A percentile compares a stretch with the other conserved stretches of the same genome.
These are phyloP conservation scores for Odontarrhena argentea DNA, from an alignment of 345 rosid species.

Conservation along the genomic window DNA sequence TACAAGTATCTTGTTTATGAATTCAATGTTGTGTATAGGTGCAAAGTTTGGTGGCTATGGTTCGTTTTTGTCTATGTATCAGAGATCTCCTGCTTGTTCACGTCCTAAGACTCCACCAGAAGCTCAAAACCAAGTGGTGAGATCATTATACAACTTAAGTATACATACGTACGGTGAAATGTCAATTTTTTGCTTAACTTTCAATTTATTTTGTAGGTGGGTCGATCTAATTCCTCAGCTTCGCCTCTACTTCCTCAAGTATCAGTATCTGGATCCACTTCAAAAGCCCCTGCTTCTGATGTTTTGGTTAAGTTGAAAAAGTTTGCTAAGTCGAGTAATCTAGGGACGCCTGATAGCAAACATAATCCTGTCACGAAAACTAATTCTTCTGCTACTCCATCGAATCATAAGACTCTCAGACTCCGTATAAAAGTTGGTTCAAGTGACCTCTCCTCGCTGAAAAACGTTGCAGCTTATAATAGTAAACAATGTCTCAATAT, in stretches of 20 bases:
- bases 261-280: conserved; percentile 44
- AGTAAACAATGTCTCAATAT: conserved; percentile 76
- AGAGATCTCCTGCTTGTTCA: conserved; percentile 40
- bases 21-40: conserved; percentile 41
- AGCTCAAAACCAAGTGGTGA: conserved; percentile 37
- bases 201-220: conserved; percentile 49
- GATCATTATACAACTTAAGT: conserved; percentile 49
- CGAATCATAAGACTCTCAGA: conserved; percentile 66
- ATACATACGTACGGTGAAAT: conserved; percentile 17
- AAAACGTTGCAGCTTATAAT: conserved; percentile 58
- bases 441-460: conserved; percentile 66
- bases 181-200: conserved; percentile 17
- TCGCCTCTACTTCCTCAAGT: conserved; percentile 46
- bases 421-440: conserved; percentile 83
- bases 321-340: conserved; percentile 41
- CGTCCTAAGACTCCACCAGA: conserved; percentile 37
- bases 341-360: conserved; percentile 47
- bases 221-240: conserved; percentile 42
- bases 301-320: conserved; percentile 50
- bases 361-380: conserved; percentile 42
- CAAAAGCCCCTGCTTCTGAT: conserved; percentile 44
- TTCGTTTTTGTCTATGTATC: conserved; percentile 43
- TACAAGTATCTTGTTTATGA: conserved; percentile 13
- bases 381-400: conserved; percentile 41
- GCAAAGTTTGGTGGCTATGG: conserved; percentile 48